Percentiles rank a stretch among this genome's conserved stretches.
phyloP scores from a whole-genome alignment of 805 yeast species.

The Candida xyloterini region DNA sequence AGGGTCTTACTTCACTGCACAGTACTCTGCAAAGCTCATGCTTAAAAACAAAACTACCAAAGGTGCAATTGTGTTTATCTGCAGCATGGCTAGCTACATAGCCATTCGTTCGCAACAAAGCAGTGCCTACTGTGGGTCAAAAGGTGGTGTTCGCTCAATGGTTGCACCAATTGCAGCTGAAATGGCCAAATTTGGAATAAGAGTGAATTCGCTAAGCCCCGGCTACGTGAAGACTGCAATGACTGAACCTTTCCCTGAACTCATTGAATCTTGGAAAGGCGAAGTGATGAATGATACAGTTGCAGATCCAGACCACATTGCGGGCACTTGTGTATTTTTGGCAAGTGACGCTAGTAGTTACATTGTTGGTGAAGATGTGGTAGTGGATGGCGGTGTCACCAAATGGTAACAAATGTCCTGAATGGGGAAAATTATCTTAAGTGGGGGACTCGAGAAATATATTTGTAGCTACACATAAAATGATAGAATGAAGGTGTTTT shows the following conservation, averaged over 20 bases:
- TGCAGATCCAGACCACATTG: slow-evolving; percentile 46
- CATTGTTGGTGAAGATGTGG: slow-evolving; percentile 48
- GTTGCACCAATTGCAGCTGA: slow-evolving; percentile 46
- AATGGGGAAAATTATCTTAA: neutral
- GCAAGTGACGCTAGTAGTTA: slow-evolving; percentile 51
- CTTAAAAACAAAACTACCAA: slow-evolving; percentile 11
- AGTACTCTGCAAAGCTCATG: slow-evolving; percentile 19
- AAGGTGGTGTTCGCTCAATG: slow-evolving; percentile 47
- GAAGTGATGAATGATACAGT: slow-evolving; percentile 45
- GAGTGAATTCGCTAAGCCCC: slow-evolving; percentile 51
- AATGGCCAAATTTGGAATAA: slow-evolving; percentile 44
- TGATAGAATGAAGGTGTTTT: no score
- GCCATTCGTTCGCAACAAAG: slow-evolving; percentile 44
- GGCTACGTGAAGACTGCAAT: slow-evolving; percentile 50
- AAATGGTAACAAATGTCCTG: slow-evolving; percentile 9
- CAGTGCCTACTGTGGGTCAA: slow-evolving; percentile 48
- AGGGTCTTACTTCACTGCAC: slow-evolving; percentile 41
- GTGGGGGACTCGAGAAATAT: neutral
- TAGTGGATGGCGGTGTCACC: slow-evolving; percentile 43
- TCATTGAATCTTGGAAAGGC: slow-evolving; percentile 30
- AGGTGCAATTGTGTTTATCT: slow-evolving; percentile 23
- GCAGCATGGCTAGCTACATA: slow-evolving; percentile 48
- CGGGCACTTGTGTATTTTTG: slow-evolving; percentile 51
- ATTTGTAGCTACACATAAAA: no score
- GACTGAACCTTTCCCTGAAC: slow-evolving; percentile 28